Conservation (phyloP, 2,329 filamentous ascomycete genomes). For the Stagonosporopsis tanaceti region DNA sequence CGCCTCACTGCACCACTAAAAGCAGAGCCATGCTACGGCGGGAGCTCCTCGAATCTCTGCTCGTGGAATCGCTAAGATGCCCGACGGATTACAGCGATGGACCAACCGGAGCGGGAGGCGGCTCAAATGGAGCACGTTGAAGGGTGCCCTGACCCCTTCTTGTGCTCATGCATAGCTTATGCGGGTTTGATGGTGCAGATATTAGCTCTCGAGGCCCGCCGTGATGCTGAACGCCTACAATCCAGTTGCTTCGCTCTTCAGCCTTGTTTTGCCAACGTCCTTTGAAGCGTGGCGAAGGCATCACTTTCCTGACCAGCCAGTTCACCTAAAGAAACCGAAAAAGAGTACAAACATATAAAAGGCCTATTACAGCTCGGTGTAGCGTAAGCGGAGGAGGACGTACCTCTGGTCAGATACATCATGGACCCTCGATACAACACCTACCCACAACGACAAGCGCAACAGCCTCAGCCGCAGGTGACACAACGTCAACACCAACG, state of each 20-base stretch:
- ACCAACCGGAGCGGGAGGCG: slow-evolving; percentile 40
- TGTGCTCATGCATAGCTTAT: slow-evolving; percentile 41
- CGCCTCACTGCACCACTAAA: slow-evolving; percentile 43
- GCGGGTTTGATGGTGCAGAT: slow-evolving; percentile 30
- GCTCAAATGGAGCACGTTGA: slow-evolving; percentile 30
- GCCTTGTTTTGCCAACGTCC: slow-evolving; percentile 2
- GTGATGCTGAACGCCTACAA: slow-evolving; percentile 15
- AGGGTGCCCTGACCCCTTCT: slow-evolving; percentile 22
- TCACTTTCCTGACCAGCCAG: not conserved
- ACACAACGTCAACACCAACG: slow-evolving; percentile 24
- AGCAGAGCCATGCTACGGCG: slow-evolving; percentile 36
- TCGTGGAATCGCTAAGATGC: slow-evolving; percentile 30
- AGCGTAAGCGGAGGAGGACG: not conserved
- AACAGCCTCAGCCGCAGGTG: slow-evolving; percentile 25
- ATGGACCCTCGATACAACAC: slow-evolving; percentile 38
- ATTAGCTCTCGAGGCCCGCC: slow-evolving; percentile 39
- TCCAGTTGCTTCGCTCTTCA: slow-evolving; percentile 5
- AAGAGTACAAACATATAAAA: not conserved
- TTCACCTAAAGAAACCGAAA: not conserved
- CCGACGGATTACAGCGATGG: slow-evolving; percentile 32
- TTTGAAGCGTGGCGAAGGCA: slow-evolving; percentile 4
- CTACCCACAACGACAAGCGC: slow-evolving; percentile 21
- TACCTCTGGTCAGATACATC: slow-evolving; percentile 8
- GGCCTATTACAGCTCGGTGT: not conserved
- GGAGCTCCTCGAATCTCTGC: slow-evolving; percentile 41